phyloP scores from a whole-genome alignment of 768 basidiomycete genomes.

The Daedaleopsis sinensis region DNA sequence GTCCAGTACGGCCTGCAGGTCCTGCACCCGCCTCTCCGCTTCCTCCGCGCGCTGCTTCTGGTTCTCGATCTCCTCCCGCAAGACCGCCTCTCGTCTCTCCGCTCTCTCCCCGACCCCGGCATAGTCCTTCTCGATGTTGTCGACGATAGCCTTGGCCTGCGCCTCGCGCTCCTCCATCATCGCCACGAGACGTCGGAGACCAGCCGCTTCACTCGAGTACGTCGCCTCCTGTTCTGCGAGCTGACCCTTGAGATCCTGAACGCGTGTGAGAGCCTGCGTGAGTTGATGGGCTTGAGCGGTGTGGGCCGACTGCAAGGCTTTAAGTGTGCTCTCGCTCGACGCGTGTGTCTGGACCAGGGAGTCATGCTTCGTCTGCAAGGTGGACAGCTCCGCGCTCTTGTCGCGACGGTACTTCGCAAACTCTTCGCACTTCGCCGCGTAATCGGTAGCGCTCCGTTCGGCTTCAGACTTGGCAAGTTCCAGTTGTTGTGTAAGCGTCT shows the following conservation, averaged over 20 bases:
- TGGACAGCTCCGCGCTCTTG: slow-evolving; percentile 75
- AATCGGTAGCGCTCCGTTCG: slow-evolving; percentile 69
- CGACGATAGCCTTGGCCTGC: slow-evolving; percentile 81
- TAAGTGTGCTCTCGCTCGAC: slow-evolving; percentile 68
- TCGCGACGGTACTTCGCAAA: slow-evolving; percentile 81
- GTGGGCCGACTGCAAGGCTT: slow-evolving; percentile 74
- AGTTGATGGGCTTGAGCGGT: slow-evolving; percentile 73
- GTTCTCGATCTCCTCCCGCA: slow-evolving; percentile 72
- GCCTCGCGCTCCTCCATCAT: slow-evolving; percentile 90
- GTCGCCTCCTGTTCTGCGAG: slow-evolving; percentile 85
- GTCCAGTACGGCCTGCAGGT: slow-evolving; percentile 73
- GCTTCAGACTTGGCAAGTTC: slow-evolving; percentile 76
- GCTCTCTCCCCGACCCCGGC: slow-evolving; percentile 70
- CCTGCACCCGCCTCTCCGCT: slow-evolving; percentile 70
- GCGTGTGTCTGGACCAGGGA: slow-evolving; percentile 67
- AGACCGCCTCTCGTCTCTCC: slow-evolving; percentile 63
- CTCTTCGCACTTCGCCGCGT: slow-evolving; percentile 75
- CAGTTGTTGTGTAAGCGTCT: slow-evolving; percentile 82
- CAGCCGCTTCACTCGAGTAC: slow-evolving; percentile 76
- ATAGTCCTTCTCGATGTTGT: slow-evolving; percentile 83
- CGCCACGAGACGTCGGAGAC: slow-evolving; percentile 71
- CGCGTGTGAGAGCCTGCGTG: slow-evolving; percentile 72
- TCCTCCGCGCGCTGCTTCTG: slow-evolving; percentile 72
- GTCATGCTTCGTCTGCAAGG: slow-evolving; percentile 77
- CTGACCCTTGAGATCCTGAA: slow-evolving; percentile 74